Base-by-base conservation (phyloP, 768 basidiomycete genomes). In the Boletus tylopilopsis region DNA sequence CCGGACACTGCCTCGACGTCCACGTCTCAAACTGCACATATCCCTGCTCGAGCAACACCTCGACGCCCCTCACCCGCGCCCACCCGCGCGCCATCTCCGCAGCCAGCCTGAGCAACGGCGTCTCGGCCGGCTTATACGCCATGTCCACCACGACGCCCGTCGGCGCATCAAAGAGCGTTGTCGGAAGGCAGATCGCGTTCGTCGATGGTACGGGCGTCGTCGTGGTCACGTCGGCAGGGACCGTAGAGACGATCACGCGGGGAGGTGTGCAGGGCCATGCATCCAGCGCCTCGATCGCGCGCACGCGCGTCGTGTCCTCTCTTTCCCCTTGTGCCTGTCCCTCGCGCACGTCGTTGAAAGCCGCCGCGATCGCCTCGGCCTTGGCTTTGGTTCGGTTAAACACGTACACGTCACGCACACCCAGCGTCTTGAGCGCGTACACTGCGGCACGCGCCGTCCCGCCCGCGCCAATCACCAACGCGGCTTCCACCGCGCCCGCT, bases 381-480 rank as follows among this genome's bases (percentile, higher is more conserved):
- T 89, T 90, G 48, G 64, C 71, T 16, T 61, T 66, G 0, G 95
- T 97, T 38, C 96, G 81, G 70, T 98, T 99, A 74, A 77, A 93
- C 18, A 99, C 64, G 67, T 92, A 94, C 57, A 98, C 86, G 6
- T 71, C 75, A 42, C 76, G 69, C 32, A 85, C 78, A 6, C 84
- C 82, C 2, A 94, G 71, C 25, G 71, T 71, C 55, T 87, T 79
- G 39, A 97, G 70, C 3, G 95, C 93, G 62, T 93, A 96, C 53
- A 98, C 82, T 1, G 95, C 95, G 0, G 95, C 95, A 16, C 95
- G 88, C 16, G 90, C 85, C 0, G 95, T 96, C 2, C 95, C 95
- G 7, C 95, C 95, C 2, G 93, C 94, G 3, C 96, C 96, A 51
- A 99, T 90, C 47, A 99, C 85, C 49, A 98, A 76, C 18, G 78